Conservation (phyloP, 768 basidiomycete species). For the Pleurotus ostreatus region DNA sequence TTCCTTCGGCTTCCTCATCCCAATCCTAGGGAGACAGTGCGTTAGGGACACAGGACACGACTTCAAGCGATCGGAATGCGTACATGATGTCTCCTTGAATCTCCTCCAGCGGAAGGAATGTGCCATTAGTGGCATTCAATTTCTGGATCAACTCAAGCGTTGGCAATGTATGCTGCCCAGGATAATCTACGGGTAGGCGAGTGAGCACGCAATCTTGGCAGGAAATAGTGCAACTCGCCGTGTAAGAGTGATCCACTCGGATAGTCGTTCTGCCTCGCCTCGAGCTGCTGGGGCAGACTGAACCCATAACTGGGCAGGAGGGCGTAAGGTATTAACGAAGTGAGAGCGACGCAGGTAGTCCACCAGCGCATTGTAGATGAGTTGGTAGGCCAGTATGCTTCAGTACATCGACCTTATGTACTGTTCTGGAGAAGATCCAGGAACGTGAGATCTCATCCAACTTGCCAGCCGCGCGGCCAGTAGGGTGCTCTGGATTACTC, state of each 20-base stretch:
- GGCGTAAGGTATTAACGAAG: background rate
- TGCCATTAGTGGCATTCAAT: slow-evolving; percentile 5
- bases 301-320: background rate
- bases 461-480: too few species aligned
- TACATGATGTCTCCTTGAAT: slow-evolving; percentile 4
- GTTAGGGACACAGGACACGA: too few species aligned
- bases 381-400: too few species aligned
- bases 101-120: background rate
- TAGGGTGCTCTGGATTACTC: too few species aligned
- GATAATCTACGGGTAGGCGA: background rate
- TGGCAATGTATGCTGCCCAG: background rate
- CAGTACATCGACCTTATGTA: too few species aligned
- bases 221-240: background rate
- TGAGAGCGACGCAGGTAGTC: background rate
- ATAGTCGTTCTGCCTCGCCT: background rate
- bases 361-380: slow-evolving; percentile 3
- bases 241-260: background rate
- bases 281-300: background rate
- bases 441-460: too few species aligned
- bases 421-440: too few species aligned
- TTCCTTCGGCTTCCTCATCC: slow-evolving; percentile 5
- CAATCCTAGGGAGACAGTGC: background rate
- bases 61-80: background rate
- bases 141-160: background rate
- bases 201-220: background rate